Percentiles rank a stretch among this genome's conserved stretches.
Evolutionary conservation across 495 filamentous ascomycete genomes (phyloP).

Genomic region (Tuber umbilicatum): DNA sequence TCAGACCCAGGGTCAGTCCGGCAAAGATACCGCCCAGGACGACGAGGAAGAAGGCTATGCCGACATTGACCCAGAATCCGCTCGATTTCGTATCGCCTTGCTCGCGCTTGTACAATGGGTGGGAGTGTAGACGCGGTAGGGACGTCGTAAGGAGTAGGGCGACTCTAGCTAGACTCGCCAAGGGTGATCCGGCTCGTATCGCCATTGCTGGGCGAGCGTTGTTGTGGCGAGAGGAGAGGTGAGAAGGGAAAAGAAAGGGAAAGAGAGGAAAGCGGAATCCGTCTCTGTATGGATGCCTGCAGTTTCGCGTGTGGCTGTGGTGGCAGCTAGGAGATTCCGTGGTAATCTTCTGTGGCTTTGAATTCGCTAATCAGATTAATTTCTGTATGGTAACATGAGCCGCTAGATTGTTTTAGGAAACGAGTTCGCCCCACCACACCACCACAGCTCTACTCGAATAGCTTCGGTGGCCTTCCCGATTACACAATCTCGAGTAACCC

Average conservation of each 20-base stretch:
- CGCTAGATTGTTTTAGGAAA: neutral
- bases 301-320: neutral
- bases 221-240: neutral
- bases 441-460: neutral
- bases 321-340: neutral
- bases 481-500: too few species aligned
- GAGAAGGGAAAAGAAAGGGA: neutral
- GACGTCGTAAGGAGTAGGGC: slow-evolving; percentile 17
- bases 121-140: slow-evolving; percentile 33
- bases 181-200: neutral
- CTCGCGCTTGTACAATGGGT: slow-evolving; percentile 39
- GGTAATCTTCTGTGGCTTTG: neutral
- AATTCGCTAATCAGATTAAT: neutral
- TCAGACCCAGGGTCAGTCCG: slow-evolving; percentile 84
- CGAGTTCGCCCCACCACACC: neutral
- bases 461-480: neutral
- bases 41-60: slow-evolving; percentile 65
- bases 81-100: slow-evolving; percentile 48
- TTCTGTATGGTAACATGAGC: neutral
- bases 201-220: neutral
- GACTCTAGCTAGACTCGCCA: slow-evolving; percentile 16
- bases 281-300: neutral
- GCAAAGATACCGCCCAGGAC: slow-evolving; percentile 90
- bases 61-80: slow-evolving; percentile 61
- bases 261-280: neutral